Percentiles rank a stretch among this genome's conserved stretches.
phyloP scores from a whole-genome alignment of 495 filamentous ascomycete genomes.

The Podospora pseudoanserina region DNA sequence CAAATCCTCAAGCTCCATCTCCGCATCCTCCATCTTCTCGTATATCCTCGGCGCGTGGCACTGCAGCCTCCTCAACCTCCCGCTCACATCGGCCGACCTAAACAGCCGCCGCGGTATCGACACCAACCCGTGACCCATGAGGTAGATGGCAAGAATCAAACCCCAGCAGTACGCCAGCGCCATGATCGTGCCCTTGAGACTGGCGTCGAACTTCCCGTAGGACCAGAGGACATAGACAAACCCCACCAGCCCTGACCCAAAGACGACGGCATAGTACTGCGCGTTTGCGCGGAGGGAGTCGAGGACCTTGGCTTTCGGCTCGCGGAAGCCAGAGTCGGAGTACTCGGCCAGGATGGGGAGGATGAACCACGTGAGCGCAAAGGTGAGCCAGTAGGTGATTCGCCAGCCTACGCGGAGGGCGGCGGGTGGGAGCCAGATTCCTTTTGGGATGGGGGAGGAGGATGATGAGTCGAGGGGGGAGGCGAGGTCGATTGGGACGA shows the following conservation, averaged over 20 bases:
- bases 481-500: constrained; percentile 94
- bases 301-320: constrained; percentile 70
- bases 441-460: constrained; percentile 57
- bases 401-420: constrained; percentile 82
- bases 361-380: constrained; percentile 91
- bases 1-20: constrained; percentile 72
- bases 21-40: constrained; percentile 83
- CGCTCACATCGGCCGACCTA: constrained; percentile 68
- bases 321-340: constrained; percentile 87
- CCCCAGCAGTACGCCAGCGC: constrained; percentile 94
- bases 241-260: constrained; percentile 66
- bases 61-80: constrained; percentile 69
- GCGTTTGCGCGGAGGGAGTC: constrained; percentile 84
- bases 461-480: constrained; percentile 64
- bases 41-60: constrained; percentile 73
- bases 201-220: constrained; percentile 53
- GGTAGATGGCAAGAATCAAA: constrained; percentile 82
- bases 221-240: constrained; percentile 79
- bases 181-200: constrained; percentile 81
- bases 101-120: constrained; percentile 80
- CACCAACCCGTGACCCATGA: constrained; percentile 96
- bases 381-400: constrained; percentile 95
- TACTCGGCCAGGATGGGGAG: constrained; percentile 91
- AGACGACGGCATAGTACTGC: constrained; percentile 76
- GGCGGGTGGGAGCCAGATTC: constrained; percentile 60